Percentiles rank a stretch among this genome's conserved stretches.
Evolutionary conservation across 2,329 filamentous ascomycete species (phyloP).

Genomic region (Chalaropsis ovoidea): DNA sequence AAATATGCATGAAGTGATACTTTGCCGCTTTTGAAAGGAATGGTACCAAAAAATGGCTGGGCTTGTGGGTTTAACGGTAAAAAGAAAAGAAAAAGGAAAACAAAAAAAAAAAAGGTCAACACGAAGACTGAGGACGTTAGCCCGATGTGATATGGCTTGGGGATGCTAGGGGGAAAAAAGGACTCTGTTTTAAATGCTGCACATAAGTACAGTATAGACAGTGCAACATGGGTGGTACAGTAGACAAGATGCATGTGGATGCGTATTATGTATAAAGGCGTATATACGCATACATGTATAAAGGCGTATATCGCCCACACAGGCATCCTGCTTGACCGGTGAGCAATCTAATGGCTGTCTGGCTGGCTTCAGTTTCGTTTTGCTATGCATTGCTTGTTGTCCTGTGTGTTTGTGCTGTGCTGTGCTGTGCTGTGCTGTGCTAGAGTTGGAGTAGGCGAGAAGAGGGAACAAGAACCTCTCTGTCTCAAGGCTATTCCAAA

Average conservation of each 20-base stretch:
- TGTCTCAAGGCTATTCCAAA: background rate
- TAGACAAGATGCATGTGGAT: too few species aligned
- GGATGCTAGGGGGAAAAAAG: background rate
- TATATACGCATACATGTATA: background rate
- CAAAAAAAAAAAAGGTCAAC: background rate
- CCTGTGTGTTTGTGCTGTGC: background rate
- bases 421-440: background rate
- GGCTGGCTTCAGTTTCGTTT: background rate
- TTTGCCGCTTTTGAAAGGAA: background rate
- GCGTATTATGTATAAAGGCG: background rate
- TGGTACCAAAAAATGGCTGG: background rate
- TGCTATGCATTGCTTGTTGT: background rate
- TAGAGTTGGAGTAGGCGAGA: conserved; percentile 1
- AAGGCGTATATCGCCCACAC: background rate
- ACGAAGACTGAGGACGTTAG: background rate
- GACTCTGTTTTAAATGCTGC: too few species aligned
- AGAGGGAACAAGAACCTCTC: background rate
- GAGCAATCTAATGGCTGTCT: background rate
- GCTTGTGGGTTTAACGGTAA: background rate
- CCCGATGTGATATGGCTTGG: background rate
- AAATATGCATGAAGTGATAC: conserved; percentile 1
- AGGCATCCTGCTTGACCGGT: background rate
- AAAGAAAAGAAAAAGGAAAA: background rate
- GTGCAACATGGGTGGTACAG: too few species aligned
- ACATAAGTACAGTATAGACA: too few species aligned